A percentile compares a stretch with the other conserved stretches of the same genome.
These are phyloP conservation scores for Lichenothelia convexa DNA, from an alignment of 495 filamentous ascomycete species.

Conservation along the genomic window DNA sequence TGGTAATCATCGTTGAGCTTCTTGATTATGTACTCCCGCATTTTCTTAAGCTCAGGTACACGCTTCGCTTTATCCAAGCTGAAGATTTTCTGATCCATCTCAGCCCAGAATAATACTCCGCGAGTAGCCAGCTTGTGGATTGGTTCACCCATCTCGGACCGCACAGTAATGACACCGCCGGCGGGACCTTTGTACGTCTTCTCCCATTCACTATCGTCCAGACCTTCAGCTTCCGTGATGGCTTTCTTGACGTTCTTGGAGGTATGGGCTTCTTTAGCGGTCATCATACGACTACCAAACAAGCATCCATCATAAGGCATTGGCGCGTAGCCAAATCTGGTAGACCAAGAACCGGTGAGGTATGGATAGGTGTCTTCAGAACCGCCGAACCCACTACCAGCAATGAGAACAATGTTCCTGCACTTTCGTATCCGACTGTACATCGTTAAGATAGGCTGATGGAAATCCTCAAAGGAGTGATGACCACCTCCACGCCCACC, in stretches of 20 bases:
- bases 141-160: constrained; percentile 97
- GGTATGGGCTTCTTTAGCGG: constrained; percentile 85
- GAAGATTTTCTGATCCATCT: constrained; percentile 98
- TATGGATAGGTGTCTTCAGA: constrained; percentile 88
- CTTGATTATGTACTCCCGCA: constrained; percentile 85
- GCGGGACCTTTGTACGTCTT: constrained; percentile 86
- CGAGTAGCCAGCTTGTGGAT: constrained; percentile 96
- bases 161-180: constrained; percentile 90
- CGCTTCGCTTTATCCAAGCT: constrained; percentile 88
- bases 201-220: constrained; percentile 84
- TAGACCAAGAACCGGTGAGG: constrained; percentile 73
- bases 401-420: constrained; percentile 72
- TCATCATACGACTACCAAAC: constrained; percentile 88
- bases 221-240: constrained; percentile 74
- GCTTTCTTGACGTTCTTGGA: constrained; percentile 87
- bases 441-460: constrained; percentile 81
- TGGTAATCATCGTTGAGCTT: constrained; percentile 97
- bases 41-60: constrained; percentile 77
- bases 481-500: constrained; percentile 87
- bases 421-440: constrained; percentile 68
- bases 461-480: constrained; percentile 92
- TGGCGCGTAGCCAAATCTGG: constrained; percentile 65
- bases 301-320: constrained; percentile 90
- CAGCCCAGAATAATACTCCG: constrained; percentile 88
- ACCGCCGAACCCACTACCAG: constrained; percentile 82